Conservation (phyloP, 495 filamentous ascomycete genomes). For the Penicillium taxi region DNA sequence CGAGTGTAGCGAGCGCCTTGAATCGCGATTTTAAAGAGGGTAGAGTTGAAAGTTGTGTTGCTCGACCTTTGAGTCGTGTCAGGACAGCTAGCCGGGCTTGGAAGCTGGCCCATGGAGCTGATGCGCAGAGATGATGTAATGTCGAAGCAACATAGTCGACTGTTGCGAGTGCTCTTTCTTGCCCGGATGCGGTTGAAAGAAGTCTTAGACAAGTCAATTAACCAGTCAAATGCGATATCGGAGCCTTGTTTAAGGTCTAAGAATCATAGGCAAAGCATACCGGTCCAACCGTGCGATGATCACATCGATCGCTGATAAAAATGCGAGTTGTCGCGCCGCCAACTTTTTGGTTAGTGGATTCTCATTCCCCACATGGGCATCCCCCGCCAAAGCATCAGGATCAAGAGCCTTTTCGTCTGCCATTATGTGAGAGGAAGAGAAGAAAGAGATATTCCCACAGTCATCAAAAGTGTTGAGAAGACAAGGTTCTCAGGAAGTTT, state of each 20-base stretch:
- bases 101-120: conserved; percentile 30
- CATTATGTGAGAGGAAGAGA: conserved; percentile 7
- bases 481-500: too few relatives aligned
- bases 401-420: conserved; percentile 9
- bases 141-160: conserved; percentile 34
- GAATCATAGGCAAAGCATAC: conserved; percentile 24
- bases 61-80: conserved; percentile 23
- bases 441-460: too few relatives aligned
- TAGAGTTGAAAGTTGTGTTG: conserved; percentile 14
- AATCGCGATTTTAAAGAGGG: conserved; percentile 31
- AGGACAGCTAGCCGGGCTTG: conserved; percentile 31
- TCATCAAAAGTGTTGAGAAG: too few relatives aligned
- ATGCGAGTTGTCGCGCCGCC: conserved; percentile 25
- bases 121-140: conserved; percentile 34
- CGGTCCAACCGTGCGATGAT: conserved; percentile 30
- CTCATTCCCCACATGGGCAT: conserved; percentile 23
- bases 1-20: conserved; percentile 44
- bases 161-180: conserved; percentile 31
- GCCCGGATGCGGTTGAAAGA: conserved; percentile 27
- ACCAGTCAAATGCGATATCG: background rate
- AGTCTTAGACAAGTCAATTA: conserved; percentile 16
- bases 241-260: background rate
- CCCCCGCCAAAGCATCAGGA: conserved; percentile 1
- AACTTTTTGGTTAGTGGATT: too few relatives aligned
- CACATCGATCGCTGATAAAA: conserved; percentile 27